Conservation (phyloP, 768 basidiomycete genomes). For the Agrocybe chaxingu region DNA sequence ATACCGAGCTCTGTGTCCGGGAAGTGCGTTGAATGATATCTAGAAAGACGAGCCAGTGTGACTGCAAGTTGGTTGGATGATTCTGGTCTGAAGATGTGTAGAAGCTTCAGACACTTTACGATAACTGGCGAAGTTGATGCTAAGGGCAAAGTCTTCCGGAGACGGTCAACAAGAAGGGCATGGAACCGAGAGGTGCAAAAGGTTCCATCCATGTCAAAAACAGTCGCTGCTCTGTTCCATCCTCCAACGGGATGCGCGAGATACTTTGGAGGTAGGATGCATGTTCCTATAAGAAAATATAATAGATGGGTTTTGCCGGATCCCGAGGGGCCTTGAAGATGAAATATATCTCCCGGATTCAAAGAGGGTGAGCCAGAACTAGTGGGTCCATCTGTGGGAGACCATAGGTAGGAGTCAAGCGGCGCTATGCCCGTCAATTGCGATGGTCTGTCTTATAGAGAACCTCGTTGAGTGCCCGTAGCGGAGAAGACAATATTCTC, state of each 20-base stretch:
- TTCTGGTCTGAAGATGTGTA: slow-evolving; percentile 69
- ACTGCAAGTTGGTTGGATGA: slow-evolving; percentile 69
- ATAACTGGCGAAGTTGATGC: slow-evolving; percentile 15
- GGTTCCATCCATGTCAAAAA: slow-evolving; percentile 68
- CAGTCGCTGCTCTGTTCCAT: slow-evolving; percentile 60
- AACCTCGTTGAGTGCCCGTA: slow-evolving; percentile 7
- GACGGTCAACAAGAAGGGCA: slow-evolving; percentile 45
- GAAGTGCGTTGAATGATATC: slow-evolving; percentile 47
- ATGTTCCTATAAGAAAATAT: slow-evolving; percentile 57
- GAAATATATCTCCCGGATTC: slow-evolving; percentile 61
- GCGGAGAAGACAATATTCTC: slow-evolving; percentile 1
- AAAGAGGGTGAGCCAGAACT: slow-evolving; percentile 12
- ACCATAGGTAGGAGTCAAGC: slow-evolving; percentile 29
- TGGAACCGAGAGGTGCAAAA: slow-evolving; percentile 59
- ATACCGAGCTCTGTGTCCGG: slow-evolving; percentile 57
- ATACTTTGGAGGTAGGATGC: slow-evolving; percentile 47
- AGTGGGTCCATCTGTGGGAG: slow-evolving; percentile 1
- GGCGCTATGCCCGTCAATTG: slow-evolving; percentile 27
- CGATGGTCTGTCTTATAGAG: slow-evolving; percentile 22
- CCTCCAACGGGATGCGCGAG: slow-evolving; percentile 40
- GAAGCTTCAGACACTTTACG: slow-evolving; percentile 37
- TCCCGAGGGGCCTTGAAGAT: slow-evolving; percentile 71
- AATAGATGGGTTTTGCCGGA: slow-evolving; percentile 82
- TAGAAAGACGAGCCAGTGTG: slow-evolving; percentile 56
- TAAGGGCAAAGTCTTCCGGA: slow-evolving; percentile 30